Base-by-base conservation (phyloP, 768 basidiomycete genomes). In the Collybia sordida region DNA sequence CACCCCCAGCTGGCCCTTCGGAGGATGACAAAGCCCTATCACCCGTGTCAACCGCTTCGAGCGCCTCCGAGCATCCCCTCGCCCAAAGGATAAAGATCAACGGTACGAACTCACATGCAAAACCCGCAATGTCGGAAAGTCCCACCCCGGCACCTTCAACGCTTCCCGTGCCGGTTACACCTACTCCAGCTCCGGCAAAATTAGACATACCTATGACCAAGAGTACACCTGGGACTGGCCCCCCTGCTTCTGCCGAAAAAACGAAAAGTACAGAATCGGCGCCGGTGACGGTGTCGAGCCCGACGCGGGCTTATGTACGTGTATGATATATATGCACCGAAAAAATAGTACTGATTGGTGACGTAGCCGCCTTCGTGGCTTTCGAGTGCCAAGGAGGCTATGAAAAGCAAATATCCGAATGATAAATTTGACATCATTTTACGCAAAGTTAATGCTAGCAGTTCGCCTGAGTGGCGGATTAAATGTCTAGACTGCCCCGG, bases 401-500 rank as follows among this genome's bases (percentile, higher is more conserved):
- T 94, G 77, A 83, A 86, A 59, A 66, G 71, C 7, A 81, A 77
- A 67, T 95, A 91, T 62, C 85, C 86, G 1, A 79, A 90, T 53
- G 95, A 98, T 66, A 81, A 66, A 51, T 95, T 98, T 57, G 88
- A 91, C 57, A 81, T 89, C 15, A 82, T 90, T 25, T 69, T 83
- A 27, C 79, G 82, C 24, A 86, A 82, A 60, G 70, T 78, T 6
- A 73, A 74, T 24, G 72, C 79, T 38, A 74, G 71, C 11, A 76
- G 73, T n/a, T 66, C 73, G 19, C 79, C 82, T 4, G 93, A 96
- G 66, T 98, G 95, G 94, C 81, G 92, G 15, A 79, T 96, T 62
- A 93, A 88, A 66, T 97, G 93, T 65, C 62, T 84, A 56, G 93
- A 97, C 65, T 95, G 93, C 68, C 93, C 93, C 57, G 93, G 93